Evolutionary conservation across 768 basidiomycete species (phyloP), one percentile per base, ranked within the genome.

Genomic region (Leucocoprinus leucothites): DNA sequence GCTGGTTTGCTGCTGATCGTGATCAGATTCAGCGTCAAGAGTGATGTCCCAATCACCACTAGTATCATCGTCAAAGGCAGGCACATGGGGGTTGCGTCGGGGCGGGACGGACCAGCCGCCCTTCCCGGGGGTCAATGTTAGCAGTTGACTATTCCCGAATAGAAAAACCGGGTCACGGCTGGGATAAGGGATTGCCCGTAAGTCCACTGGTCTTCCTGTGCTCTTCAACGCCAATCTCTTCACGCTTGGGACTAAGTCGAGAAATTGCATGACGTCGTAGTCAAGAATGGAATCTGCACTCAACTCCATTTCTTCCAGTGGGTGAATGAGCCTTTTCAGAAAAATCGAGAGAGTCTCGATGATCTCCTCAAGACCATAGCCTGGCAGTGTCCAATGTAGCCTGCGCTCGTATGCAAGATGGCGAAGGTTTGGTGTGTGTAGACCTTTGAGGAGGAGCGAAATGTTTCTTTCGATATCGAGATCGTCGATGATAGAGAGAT

Each of bases 231-330:
- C 19, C 40, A 51, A 26, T 28, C 50, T 41, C 38, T 28, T 51
- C 24, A 51, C 8, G n/a, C 26, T 40, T n/a, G 50, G 50, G 7
- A 51, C 9, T 26, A 51, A 16, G 22, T 36, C 25, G 25, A 42
- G 25, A 34, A 51, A 41, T 28, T 18, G 6, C 38, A 41, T 18
- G 25, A 51, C 40, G 16, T 51, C 50, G 19, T 11, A 24, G 11
- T 51, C 50, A 8, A 42, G 6, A 16, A 51, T 21, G 38, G 38
- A 51, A 6, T 51, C 50, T 18, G 40, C 40, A 2, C 16, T 2
- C 2, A 51, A 51, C 21, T 36, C 25, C n/a, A 51, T 22, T 21
- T 51, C 50, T 25, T 51, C 50, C 13, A 51, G 18, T 41, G 40
- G 40, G n/a, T 14, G 25, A 3, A 51, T 18, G 7, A 40, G 22